Base-by-base conservation (phyloP, 148 eudicot species). In the Vaccinium myrtillus region DNA sequence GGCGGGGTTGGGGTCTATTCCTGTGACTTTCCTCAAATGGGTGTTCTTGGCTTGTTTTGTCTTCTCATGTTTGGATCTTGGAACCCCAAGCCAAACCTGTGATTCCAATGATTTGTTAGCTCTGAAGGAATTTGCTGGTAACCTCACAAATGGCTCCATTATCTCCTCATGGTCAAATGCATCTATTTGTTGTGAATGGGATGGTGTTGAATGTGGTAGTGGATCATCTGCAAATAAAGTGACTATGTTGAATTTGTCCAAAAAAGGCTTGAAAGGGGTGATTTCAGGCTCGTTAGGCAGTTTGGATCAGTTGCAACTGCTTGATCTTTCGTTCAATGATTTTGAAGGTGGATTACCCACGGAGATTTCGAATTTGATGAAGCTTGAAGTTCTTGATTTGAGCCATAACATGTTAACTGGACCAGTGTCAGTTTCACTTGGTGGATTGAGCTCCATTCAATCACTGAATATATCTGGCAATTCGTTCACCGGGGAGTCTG, bases 271-370 rank as follows among this genome's bases (percentile, higher is more conserved):
- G 78, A 88, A 27, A 83, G 98, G 98, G 15, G 49, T 61, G 54
- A 82, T 94, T 86, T 91, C 98, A 21, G 70, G 79, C 48, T 91
- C 96, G 67, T 30, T 95, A 43, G 90, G 92, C 82, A 70, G 69
- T 14, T 86, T 95, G 78, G 89, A 90, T 78, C 88, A 85, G 55
- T 80, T 95, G 85, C 87, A 82, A 83, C 48, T 86, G 25, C 93
- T 95, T 85, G 93, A 95, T 91, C 93, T 95, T 80, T 95, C 98
- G 1, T 78, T 54, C 70, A 95, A 95, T 85, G 84, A 70, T 78
- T 88, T 95, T 5, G 91, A 91, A 85, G 98, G 94, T 48, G 87
- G 30, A 70, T 82, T 93, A 86, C 96, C 98, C 0, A 8, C 15
- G 0, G 90, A 89, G 46, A 27, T 95, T 61, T 94, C 95, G 0